These are phyloP conservation scores for Lolium multiflorum DNA, from an alignment of 176 grass and related monocot species.

Conservation along the genomic window DNA sequence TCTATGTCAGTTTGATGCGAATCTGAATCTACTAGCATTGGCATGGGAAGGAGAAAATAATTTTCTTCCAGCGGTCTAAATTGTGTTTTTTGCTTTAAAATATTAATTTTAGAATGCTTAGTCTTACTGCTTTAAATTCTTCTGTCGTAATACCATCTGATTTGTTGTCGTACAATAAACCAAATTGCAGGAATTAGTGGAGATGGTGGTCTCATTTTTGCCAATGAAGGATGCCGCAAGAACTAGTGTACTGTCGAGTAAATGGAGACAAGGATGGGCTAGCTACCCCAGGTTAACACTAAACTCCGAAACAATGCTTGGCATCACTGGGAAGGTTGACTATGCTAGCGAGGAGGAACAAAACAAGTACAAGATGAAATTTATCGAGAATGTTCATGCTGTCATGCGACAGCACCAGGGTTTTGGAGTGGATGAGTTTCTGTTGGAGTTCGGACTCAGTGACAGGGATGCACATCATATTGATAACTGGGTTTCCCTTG, in stretches of 20 bases:
- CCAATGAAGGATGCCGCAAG: neutral
- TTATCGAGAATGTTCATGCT: slow-evolving; percentile 1
- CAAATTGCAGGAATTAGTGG: neutral
- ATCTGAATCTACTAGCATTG: neutral
- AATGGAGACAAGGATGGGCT: slow-evolving; percentile 8
- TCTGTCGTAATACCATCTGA: neutral
- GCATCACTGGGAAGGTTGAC: neutral
- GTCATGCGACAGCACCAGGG: neutral
- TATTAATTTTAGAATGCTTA: neutral
- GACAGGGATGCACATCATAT: neutral
- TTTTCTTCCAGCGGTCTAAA: neutral
- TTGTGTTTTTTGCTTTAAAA: neutral
- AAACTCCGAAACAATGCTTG: neutral
- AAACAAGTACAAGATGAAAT: neutral
- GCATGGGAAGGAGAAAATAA: neutral
- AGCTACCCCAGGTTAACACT: neutral
- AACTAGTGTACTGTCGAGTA: neutral
- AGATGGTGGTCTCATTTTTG: slow-evolving; percentile 1
- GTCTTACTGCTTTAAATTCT: neutral
- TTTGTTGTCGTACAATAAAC: neutral
- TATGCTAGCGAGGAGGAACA: neutral
- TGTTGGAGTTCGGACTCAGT: neutral
- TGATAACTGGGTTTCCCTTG: neutral
- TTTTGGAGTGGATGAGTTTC: slow-evolving; percentile 11
- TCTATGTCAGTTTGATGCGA: neutral